Evolutionary conservation across 495 filamentous ascomycete genomes (phyloP).

Genomic region (Elaphomyces granulatus): DNA sequence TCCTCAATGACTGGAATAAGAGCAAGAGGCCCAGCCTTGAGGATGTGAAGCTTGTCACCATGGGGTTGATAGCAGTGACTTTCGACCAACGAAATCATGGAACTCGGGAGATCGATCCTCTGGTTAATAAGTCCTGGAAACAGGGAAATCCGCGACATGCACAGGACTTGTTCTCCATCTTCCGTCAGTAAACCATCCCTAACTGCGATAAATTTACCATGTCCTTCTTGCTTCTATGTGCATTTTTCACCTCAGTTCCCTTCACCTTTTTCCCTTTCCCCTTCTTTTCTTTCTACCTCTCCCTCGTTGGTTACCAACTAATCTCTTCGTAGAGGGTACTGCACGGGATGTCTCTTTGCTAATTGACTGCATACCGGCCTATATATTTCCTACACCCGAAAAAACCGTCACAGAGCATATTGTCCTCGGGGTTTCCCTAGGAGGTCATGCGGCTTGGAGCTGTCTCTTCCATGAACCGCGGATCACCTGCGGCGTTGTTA

Average conservation of each 20-base stretch:
- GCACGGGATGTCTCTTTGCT: constrained; percentile 56
- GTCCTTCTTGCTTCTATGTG: no score
- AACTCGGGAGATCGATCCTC: constrained; percentile 40
- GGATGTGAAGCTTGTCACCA: constrained; percentile 10
- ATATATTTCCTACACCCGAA: constrained; percentile 45
- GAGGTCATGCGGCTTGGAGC: constrained; percentile 82
- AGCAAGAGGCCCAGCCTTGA: constrained; percentile 16
- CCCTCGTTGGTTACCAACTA: background rate
- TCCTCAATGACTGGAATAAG: constrained; percentile 46
- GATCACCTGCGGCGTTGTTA: constrained; percentile 55
- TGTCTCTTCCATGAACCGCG: constrained; percentile 62
- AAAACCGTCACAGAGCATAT: constrained; percentile 51
- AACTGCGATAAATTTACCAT: no score
- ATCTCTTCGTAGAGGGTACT: constrained; percentile 42
- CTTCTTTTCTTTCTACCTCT: background rate
- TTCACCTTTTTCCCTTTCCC: no score
- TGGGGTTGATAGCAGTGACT: constrained; percentile 58
- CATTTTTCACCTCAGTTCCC: background rate
- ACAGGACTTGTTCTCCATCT: constrained; percentile 68
- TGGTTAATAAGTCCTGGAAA: constrained; percentile 61
- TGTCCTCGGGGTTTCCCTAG: constrained; percentile 68
- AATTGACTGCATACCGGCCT: constrained; percentile 61
- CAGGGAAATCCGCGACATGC: constrained; percentile 72
- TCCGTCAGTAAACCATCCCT: constrained; percentile 39
- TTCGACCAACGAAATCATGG: constrained; percentile 93